Percentiles rank a stretch among this genome's conserved stretches.
These are phyloP conservation scores for Heliophila coronopifolia DNA, from an alignment of 441 rosid species.

Conservation along the genomic window DNA sequence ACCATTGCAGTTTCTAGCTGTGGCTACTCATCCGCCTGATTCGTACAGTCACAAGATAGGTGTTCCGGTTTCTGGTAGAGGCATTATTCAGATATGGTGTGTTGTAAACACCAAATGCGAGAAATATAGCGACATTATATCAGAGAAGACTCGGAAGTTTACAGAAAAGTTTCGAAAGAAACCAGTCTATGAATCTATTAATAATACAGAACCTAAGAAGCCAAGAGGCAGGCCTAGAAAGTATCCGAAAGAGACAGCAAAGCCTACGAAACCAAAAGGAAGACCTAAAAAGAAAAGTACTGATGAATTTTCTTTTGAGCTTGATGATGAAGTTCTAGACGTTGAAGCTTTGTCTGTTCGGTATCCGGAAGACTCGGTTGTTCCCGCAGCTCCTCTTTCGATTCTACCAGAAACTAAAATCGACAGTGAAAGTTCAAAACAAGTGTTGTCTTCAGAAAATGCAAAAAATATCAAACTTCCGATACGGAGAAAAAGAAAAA, in stretches of 20 bases:
- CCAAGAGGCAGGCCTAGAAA: conserved; percentile 53
- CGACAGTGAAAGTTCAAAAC: conserved; percentile 14
- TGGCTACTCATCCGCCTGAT: conserved; percentile 84
- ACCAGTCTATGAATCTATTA: conserved; percentile 28
- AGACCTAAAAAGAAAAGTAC: conserved; percentile 42
- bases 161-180: conserved; percentile 21
- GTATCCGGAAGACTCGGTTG: conserved; percentile 39
- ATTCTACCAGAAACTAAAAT: conserved; percentile 26
- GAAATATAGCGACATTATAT: conserved; percentile 26
- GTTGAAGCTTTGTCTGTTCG: conserved; percentile 42
- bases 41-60: conserved; percentile 81
- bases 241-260: conserved; percentile 13
- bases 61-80: conserved; percentile 66
- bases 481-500: conserved; percentile 27
- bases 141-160: conserved; percentile 30
- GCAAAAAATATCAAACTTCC: conserved; percentile 32
- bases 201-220: conserved; percentile 20
- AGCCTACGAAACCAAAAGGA: conserved; percentile 40
- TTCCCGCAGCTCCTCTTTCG: conserved; percentile 32
- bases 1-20: conserved; percentile 64
- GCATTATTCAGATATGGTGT: conserved; percentile 87
- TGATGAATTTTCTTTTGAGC: conserved; percentile 29
- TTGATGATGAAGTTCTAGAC: conserved; percentile 28
- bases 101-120: conserved; percentile 38
- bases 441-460: conserved; percentile 26